Conservation (phyloP, 352 stramenopile species). For the Peronosclerospora sorghi region DNA sequence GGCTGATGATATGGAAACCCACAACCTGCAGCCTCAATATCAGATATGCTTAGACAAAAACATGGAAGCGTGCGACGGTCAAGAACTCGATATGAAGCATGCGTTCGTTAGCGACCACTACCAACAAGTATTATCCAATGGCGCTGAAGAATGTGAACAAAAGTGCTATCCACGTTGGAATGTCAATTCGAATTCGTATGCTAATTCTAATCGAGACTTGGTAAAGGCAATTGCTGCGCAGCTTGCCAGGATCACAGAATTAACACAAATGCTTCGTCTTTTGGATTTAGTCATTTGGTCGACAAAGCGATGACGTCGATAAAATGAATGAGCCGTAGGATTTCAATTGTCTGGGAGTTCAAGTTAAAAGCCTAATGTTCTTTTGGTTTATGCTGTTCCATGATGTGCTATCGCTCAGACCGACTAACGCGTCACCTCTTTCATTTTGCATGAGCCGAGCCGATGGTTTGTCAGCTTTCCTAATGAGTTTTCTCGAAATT, state of each 20-base stretch:
- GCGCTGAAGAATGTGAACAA: background rate
- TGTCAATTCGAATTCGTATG: slow-evolving; percentile 1
- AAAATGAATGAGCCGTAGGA: slow-evolving; percentile 6
- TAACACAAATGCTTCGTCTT: slow-evolving; percentile 2
- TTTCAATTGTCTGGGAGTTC: background rate
- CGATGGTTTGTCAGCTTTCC: slow-evolving; percentile 12
- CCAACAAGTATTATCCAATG: slow-evolving; percentile 1
- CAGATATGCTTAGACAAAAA: slow-evolving; percentile 2
- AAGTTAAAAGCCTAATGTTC: slow-evolving; percentile 2
- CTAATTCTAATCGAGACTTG: slow-evolving; percentile 3
- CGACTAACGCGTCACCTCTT: slow-evolving; percentile 8
- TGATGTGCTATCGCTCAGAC: slow-evolving; percentile 3
- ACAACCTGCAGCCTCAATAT: background rate
- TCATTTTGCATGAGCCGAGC: slow-evolving; percentile 25
- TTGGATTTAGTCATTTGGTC: slow-evolving; percentile 4
- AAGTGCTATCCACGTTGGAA: slow-evolving; percentile 5
- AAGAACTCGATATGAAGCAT: slow-evolving; percentile 1
- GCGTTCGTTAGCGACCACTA: background rate
- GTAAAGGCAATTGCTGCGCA: slow-evolving; percentile 2
- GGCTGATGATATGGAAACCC: background rate
- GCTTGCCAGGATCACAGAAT: background rate
- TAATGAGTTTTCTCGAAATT: background rate
- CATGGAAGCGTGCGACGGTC: background rate
- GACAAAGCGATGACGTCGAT: background rate
- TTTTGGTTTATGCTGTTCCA: background rate